Conservation (phyloP, 441 rosid genomes). For the Francoa sonchifolia region DNA sequence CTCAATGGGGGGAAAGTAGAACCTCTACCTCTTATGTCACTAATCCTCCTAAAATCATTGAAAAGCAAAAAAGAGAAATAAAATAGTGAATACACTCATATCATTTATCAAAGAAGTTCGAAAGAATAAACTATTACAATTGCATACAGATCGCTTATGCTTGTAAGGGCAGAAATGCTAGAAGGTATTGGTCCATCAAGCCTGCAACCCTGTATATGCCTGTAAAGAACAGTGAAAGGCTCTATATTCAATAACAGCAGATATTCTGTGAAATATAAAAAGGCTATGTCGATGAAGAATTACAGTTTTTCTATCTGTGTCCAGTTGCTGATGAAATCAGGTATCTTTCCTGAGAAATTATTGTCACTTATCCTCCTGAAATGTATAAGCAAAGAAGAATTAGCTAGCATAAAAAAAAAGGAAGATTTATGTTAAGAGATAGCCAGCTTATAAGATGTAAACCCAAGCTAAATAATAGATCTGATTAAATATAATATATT, state of each 20-base stretch:
- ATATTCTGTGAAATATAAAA: not conserved
- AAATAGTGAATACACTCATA: not conserved
- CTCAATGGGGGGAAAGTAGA: slow-evolving; percentile 48
- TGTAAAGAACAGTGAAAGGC: slow-evolving; percentile 18
- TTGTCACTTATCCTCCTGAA: slow-evolving; percentile 69
- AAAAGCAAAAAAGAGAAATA: slow-evolving; percentile 7
- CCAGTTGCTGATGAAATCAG: slow-evolving; percentile 57
- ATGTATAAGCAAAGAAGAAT: slow-evolving; percentile 5
- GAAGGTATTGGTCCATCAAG: slow-evolving; percentile 77
- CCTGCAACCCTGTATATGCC: slow-evolving; percentile 67
- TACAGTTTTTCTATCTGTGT: slow-evolving; percentile 54
- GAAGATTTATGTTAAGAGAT: no score
- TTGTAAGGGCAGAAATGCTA: slow-evolving; percentile 47
- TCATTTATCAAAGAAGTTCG: not conserved
- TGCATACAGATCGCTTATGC: slow-evolving; percentile 64
- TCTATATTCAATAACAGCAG: not conserved
- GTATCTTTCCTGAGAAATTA: slow-evolving; percentile 58
- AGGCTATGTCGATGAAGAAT: slow-evolving; percentile 13
- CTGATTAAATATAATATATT: no score
- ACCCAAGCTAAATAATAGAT: no score
- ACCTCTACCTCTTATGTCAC: slow-evolving; percentile 49
- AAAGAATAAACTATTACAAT: slow-evolving; percentile 6
- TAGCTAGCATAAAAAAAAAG: no score
- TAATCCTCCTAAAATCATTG: slow-evolving; percentile 49
- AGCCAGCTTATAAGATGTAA: no score